A percentile compares a stretch with the other conserved stretches of the same genome.
phyloP scores from a whole-genome alignment of 2,329 filamentous ascomycete genomes.

The Ophiocordyceps camponoti-leonardi region DNA sequence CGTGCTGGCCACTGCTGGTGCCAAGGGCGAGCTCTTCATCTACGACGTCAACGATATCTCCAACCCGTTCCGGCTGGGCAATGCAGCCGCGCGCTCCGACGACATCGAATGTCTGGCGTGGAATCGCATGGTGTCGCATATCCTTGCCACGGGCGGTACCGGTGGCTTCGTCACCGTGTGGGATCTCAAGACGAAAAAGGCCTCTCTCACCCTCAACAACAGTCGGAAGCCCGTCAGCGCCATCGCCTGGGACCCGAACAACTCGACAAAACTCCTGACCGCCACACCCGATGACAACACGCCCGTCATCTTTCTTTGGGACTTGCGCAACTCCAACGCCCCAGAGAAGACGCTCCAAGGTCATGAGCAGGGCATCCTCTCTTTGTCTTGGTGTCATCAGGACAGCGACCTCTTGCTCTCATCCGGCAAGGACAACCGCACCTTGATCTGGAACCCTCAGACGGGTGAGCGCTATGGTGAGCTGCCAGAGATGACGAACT shows the following conservation, averaged over 20 bases:
- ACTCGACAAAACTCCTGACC: slow-evolving; percentile 85
- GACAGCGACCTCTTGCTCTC: slow-evolving; percentile 81
- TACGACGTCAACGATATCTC: slow-evolving; percentile 84
- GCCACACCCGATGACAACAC: slow-evolving; percentile 79
- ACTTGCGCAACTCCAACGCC: slow-evolving; percentile 87
- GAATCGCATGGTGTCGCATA: slow-evolving; percentile 97
- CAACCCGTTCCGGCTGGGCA: slow-evolving; percentile 79
- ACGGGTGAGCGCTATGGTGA: slow-evolving; percentile 78
- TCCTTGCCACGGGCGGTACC: slow-evolving; percentile 81
- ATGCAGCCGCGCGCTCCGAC: slow-evolving; percentile 72
- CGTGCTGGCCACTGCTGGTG: slow-evolving; percentile 78
- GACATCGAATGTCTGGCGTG: slow-evolving; percentile 94
- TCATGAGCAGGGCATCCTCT: slow-evolving; percentile 89
- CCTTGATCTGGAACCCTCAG: slow-evolving; percentile 89
- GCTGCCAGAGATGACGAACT: slow-evolving; percentile 96
- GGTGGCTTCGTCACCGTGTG: slow-evolving; percentile 95
- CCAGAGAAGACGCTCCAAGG: slow-evolving; percentile 76
- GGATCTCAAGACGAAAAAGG: slow-evolving; percentile 97
- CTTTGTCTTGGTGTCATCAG: slow-evolving; percentile 86
- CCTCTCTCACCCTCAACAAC: slow-evolving; percentile 89
- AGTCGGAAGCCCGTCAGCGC: slow-evolving; percentile 88
- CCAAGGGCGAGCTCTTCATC: slow-evolving; percentile 91
- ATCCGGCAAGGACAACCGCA: slow-evolving; percentile 91
- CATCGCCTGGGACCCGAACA: slow-evolving; percentile 93
- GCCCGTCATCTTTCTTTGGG: slow-evolving; percentile 83